Base-by-base conservation (phyloP, 192 early-diverging fungal genomes). In the Tieghemiomyces parasiticus region DNA sequence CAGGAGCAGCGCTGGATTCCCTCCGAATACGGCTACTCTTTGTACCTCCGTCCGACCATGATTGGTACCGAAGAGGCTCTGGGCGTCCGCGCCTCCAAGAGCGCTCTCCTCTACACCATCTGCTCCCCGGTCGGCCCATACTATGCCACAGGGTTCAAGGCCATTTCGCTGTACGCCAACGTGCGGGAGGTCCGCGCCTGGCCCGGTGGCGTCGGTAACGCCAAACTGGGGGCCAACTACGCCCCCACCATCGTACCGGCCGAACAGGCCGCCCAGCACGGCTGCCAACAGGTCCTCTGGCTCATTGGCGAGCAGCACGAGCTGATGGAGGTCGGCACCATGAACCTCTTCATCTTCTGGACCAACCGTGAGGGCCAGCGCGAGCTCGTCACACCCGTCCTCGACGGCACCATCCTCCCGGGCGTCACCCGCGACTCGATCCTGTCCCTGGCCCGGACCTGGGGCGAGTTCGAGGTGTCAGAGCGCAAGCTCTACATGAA, bases 371-470 rank as follows among this genome's bases (percentile, higher is more conserved):
- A 81, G 38, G 89, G 88, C 51, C 81, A 92, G 65, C 71, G 38
- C 14, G 92, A 97, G 76, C 78, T 97, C 46, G 71, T 89, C 10
- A 97, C 94, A 13, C 94, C 94, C 28, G 83, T 84, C 25, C 78
- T 97, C 49, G 90, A 97, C 68, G 94, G 94, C 22, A 87, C 90
- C 47, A 95, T 97, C 63, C 80, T 97, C 58, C 91, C 92, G 10
- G 94, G 94, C 52, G 90, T 97, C 44, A 95, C 92, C 31, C 86
- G 94, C 63, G 90, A 91, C 75, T 93, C 90, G 29, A 88, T 97
- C 68, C 72, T 97, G 60, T 46, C 64, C 29, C 76, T 97, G 16
- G 77, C 90, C 9, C 75, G 80, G 46, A 53, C 67, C 32, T 97
- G 94, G 94, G 80, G 77, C 59, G 87, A 90, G 58, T 86, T 92